A percentile compares a stretch with the other conserved stretches of the same genome.
These are phyloP conservation scores for Daldinia grandis DNA, from an alignment of 495 filamentous ascomycete genomes.

Conservation along the genomic window DNA sequence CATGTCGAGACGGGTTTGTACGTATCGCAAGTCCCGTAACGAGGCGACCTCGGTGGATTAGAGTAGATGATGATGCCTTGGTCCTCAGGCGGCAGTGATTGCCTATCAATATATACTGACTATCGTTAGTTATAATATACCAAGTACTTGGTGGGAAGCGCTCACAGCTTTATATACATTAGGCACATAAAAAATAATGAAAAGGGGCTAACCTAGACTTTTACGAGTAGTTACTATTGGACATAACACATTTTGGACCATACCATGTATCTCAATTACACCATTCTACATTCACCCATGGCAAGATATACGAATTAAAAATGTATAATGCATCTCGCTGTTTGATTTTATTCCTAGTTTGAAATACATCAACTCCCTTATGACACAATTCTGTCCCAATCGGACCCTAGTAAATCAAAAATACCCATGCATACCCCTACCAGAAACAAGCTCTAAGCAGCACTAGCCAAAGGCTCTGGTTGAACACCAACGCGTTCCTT, in stretches of 20 bases:
- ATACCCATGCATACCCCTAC: conserved; percentile 9
- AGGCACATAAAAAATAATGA: too few species aligned
- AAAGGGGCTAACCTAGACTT: not conserved
- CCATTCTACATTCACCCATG: not conserved
- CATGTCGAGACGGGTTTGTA: too few species aligned
- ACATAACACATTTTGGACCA: not conserved
- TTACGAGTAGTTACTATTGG: too few species aligned
- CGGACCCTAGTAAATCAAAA: not conserved
- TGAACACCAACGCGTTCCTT: conserved; percentile 94
- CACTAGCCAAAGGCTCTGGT: conserved; percentile 63
- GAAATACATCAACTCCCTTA: not conserved
- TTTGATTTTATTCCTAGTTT: not conserved
- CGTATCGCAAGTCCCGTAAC: too few species aligned
- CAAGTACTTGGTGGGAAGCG: too few species aligned
- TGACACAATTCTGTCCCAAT: not conserved
- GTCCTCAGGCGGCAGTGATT: too few species aligned
- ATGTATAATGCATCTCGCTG: not conserved
- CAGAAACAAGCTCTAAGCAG: conserved; percentile 41
- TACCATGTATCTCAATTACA: not conserved
- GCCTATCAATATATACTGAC: too few species aligned
- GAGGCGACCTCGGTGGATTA: too few species aligned
- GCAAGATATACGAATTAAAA: not conserved
- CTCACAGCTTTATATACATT: too few species aligned
- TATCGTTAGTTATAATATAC: too few species aligned
- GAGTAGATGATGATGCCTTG: too few species aligned